Evolutionary conservation across 352 stramenopile genomes (phyloP).

Genomic region (Thraustotheca clavata): DNA sequence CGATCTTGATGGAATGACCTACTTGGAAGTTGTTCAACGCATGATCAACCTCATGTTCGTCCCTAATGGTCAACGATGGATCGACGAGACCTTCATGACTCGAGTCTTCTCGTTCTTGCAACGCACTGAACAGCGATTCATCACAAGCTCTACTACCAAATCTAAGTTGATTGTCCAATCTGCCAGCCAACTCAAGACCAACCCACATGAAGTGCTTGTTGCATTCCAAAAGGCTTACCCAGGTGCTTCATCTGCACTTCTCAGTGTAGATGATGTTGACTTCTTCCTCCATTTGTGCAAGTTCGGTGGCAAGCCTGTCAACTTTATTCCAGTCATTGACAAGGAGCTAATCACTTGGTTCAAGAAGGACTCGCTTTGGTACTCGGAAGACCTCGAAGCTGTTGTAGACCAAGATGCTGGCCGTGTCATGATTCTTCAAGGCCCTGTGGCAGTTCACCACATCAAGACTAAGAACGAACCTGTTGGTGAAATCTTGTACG

Average conservation of each 20-base stretch:
- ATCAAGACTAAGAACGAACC: constrained; percentile 66
- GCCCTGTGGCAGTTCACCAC: constrained; percentile 71
- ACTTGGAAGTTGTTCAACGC: constrained; percentile 59
- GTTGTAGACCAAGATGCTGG: constrained; percentile 66
- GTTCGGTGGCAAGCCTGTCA: constrained; percentile 75
- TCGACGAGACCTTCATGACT: constrained; percentile 59
- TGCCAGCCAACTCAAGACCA: constrained; percentile 16
- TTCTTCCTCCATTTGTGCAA: constrained; percentile 80
- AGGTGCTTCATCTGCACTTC: constrained; percentile 35
- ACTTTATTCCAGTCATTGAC: constrained; percentile 80
- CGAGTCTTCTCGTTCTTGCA: constrained; percentile 67
- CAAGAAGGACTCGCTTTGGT: constrained; percentile 88
- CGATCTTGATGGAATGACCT: constrained; percentile 83
- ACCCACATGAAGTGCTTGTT: constrained; percentile 35
- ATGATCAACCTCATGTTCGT: constrained; percentile 80
- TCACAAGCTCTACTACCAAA: constrained; percentile 25
- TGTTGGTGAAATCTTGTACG: constrained; percentile 62
- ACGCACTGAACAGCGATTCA: constrained; percentile 60
- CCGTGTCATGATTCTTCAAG: constrained; percentile 78
- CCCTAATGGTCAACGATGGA: constrained; percentile 50
- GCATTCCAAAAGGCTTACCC: constrained; percentile 52
- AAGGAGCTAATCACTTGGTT: constrained; percentile 78
- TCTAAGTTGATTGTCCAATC: constrained; percentile 42
- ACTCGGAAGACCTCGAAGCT: constrained; percentile 80
- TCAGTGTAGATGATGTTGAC: constrained; percentile 68